Percentiles rank a stretch among this genome's conserved stretches.
These are phyloP conservation scores for Arthrobotrys iridis DNA, from an alignment of 2,329 filamentous ascomycete genomes.

Conservation along the genomic window DNA sequence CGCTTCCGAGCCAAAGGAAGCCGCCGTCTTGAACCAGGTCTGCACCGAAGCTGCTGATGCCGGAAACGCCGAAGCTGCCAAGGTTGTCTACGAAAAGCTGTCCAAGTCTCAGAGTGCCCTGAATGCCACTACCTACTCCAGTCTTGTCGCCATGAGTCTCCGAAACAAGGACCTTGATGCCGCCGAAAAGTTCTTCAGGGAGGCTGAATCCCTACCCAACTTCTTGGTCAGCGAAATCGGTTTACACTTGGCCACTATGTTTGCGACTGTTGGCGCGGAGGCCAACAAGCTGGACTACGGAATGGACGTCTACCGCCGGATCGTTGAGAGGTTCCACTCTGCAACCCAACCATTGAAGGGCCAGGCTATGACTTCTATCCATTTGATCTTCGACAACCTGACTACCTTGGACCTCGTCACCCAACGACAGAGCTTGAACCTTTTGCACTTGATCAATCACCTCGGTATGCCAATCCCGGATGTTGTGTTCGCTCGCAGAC, in stretches of 20 bases:
- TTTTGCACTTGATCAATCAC: slow-evolving; percentile 56
- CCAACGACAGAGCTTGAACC: slow-evolving; percentile 56
- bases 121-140: slow-evolving; percentile 33
- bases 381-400: slow-evolving; percentile 47
- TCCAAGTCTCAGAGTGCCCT: slow-evolving; percentile 31
- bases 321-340: slow-evolving; percentile 43
- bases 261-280: slow-evolving; percentile 29
- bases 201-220: slow-evolving; percentile 44
- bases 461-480: slow-evolving; percentile 54
- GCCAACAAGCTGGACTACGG: slow-evolving; percentile 46
- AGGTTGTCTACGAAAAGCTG: slow-evolving; percentile 42
- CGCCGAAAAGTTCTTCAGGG: slow-evolving; percentile 50
- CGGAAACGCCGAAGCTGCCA: slow-evolving; percentile 44
- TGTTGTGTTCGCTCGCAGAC: slow-evolving; percentile 52
- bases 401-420: slow-evolving; percentile 53
- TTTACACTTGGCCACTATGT: slow-evolving; percentile 50
- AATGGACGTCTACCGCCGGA: slow-evolving; percentile 51
- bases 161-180: slow-evolving; percentile 50
- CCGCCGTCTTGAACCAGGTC: slow-evolving; percentile 47
- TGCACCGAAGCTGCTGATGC: slow-evolving; percentile 51
- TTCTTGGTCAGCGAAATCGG: slow-evolving; percentile 42
- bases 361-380: slow-evolving; percentile 44
- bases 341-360: slow-evolving; percentile 17
- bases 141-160: slow-evolving; percentile 47
- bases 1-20: slow-evolving; percentile 46